Conservation (phyloP, 768 basidiomycete genomes). For the Collybia sp. region DNA sequence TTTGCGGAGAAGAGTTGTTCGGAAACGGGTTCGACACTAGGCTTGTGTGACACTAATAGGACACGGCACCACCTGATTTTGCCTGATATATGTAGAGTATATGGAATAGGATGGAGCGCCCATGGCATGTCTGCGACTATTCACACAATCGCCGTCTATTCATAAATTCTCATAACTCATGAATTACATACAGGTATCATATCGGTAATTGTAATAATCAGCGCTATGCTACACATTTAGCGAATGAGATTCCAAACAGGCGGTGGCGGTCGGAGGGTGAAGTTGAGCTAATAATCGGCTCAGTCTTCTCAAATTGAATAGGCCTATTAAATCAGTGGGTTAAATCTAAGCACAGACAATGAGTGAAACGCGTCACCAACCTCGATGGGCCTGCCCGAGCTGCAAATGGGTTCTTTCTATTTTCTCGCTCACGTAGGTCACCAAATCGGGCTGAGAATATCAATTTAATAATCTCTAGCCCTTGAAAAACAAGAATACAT, state of each 20-base stretch:
- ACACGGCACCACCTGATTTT: neutral
- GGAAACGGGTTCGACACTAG: slow-evolving; percentile 3
- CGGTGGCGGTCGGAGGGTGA: slow-evolving; percentile 18
- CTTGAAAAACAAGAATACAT: slow-evolving; percentile 4
- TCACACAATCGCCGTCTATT: too few relatives aligned
- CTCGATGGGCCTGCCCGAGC: neutral
- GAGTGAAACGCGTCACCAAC: neutral
- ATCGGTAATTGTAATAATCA: too few relatives aligned
- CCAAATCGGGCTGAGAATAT: slow-evolving; percentile 7
- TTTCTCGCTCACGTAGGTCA: neutral
- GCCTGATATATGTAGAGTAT: neutral
- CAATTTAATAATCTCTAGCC: neutral
- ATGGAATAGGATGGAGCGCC: too few relatives aligned
- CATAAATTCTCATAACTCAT: too few relatives aligned
- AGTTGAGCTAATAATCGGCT: slow-evolving; percentile 12
- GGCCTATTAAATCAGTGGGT: slow-evolving; percentile 10
- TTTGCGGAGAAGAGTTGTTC: slow-evolving; percentile 1
- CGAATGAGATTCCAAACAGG: slow-evolving; percentile 25
- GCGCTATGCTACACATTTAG: slow-evolving; percentile 8
- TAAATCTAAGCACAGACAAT: neutral
- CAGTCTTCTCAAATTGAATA: slow-evolving; percentile 14
- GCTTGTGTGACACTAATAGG: too few relatives aligned
- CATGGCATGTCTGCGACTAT: too few relatives aligned
- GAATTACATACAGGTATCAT: neutral
- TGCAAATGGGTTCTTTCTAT: neutral